Evolutionary conservation across 1,284 basidiomycete genomes (phyloP), one percentile per base, ranked within the genome.

Genomic region (Fomitopsis schrenkii): DNA sequence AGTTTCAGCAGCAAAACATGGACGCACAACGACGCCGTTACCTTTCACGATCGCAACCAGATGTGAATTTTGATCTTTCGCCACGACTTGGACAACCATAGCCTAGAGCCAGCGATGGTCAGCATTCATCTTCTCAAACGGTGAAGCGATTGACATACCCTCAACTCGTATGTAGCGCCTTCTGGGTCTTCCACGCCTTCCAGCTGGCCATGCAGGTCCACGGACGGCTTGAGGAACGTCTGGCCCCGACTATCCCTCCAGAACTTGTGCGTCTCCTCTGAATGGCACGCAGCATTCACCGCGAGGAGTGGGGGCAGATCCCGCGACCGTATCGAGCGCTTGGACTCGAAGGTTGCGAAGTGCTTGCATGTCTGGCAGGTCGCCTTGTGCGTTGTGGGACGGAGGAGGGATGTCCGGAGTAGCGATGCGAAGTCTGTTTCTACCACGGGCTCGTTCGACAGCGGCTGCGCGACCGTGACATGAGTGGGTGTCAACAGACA

Each of bases 31-130:
- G 5, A 17, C n/a, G 19, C 14, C 35, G 77, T 50, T 61, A 88
- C 92, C 86, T 78, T 91, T 94, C 45, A 95, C 83, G 58, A 97
- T 84, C 0, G 95, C 90, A n/a, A 97, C 90, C 22, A 98, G 81
- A 75, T 99, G 97, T 0, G 93, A 88, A 35, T 84, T 83, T 52
- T 86, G 87, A 53, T 90, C 87, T 62, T 92, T 91, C 5, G 86
- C 80, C 60, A 89, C 84, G 6, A 98, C 86, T 73, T 97, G 93
- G 17, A 91, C 88, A 3, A 98, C 85, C 66, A 98, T 79, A 5
- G 90, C 84, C 90, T 35, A n/a, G 33, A 48, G 38, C 58, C 14
- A 48, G n/a, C 42, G 42, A 54, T 62, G 12, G 28, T 30, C 45
- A 28, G 30, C 30, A 33, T 8, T 8, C 30, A 58, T 41, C 60